Evolutionary conservation across 352 stramenopile species (phyloP).

Genomic region (Pythium periplocum): DNA sequence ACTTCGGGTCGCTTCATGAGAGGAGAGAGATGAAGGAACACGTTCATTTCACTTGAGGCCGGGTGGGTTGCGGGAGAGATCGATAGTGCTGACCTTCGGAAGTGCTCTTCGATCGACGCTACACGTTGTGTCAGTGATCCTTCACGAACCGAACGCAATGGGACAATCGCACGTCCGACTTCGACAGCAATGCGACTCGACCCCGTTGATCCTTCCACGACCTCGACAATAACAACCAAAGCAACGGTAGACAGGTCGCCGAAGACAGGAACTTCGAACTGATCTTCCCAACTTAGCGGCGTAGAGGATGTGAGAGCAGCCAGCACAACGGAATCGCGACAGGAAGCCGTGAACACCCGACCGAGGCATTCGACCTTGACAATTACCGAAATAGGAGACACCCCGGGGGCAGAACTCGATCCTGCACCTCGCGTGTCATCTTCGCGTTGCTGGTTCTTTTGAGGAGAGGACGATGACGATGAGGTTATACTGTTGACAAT

Average conservation of each 20-base stretch:
- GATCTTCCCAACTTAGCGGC: slow-evolving; percentile 53
- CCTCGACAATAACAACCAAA: slow-evolving; percentile 34
- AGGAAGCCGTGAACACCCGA: slow-evolving; percentile 36
- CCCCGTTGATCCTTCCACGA: no score
- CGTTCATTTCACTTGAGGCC: slow-evolving; percentile 32
- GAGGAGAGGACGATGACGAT: not conserved
- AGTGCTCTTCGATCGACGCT: slow-evolving; percentile 47
- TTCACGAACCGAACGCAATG: slow-evolving; percentile 32
- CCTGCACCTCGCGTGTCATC: no score
- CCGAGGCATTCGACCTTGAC: slow-evolving; percentile 41
- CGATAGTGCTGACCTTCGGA: slow-evolving; percentile 19
- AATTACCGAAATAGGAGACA: slow-evolving; percentile 30
- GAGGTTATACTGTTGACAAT: not conserved
- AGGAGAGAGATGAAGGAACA: slow-evolving; percentile 59
- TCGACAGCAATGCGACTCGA: slow-evolving; percentile 12
- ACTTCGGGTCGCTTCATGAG: slow-evolving; percentile 37
- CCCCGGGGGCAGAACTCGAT: no score
- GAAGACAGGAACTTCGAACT: slow-evolving; percentile 55
- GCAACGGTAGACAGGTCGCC: no score
- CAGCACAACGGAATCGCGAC: slow-evolving; percentile 35
- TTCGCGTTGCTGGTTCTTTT: not conserved
- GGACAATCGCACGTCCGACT: slow-evolving; percentile 33
- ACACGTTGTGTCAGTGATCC: slow-evolving; percentile 25
- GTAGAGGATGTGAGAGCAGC: slow-evolving; percentile 23
- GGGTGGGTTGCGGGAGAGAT: not conserved